phyloP scores from a whole-genome alignment of 2,329 filamentous ascomycete genomes.

The Xylariomycetidae sp. region DNA sequence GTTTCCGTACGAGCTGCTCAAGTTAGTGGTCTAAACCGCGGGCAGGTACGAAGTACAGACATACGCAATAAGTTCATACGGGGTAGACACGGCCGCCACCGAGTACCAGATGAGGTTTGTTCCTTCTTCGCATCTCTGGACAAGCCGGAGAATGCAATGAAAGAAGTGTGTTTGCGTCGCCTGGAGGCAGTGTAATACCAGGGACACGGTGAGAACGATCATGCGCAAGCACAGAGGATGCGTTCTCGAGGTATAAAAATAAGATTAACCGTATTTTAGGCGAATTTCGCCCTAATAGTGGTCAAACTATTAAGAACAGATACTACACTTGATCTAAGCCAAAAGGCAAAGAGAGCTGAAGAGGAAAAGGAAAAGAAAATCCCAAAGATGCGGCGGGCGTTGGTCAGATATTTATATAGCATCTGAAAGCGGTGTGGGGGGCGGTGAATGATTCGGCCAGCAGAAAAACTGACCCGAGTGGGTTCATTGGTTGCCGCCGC shows the following conservation, averaged over 20 bases:
- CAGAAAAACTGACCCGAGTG: too few relatives aligned
- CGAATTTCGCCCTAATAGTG: slow-evolving; percentile 73
- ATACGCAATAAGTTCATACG: too few relatives aligned
- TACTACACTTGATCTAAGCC: slow-evolving; percentile 46
- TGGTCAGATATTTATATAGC: slow-evolving; percentile 10
- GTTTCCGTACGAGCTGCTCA: too few relatives aligned
- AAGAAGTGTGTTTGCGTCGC: slow-evolving; percentile 43
- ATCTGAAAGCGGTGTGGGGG: slow-evolving; percentile 14
- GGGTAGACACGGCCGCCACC: too few relatives aligned
- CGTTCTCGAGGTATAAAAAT: slow-evolving; percentile 60
- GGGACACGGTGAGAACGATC: slow-evolving; percentile 62
- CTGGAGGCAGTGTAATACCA: slow-evolving; percentile 68
- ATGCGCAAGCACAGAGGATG: slow-evolving; percentile 69
- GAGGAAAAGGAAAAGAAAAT: slow-evolving; percentile 20
- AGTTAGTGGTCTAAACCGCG: too few relatives aligned
- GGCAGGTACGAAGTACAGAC: too few relatives aligned
- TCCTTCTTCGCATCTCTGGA: slow-evolving; percentile 52
- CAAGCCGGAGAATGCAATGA: slow-evolving; percentile 53
- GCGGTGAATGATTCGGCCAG: slow-evolving; percentile 16
- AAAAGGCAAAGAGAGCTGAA: slow-evolving; percentile 28
- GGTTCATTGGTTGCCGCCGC: too few relatives aligned
- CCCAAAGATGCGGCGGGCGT: slow-evolving; percentile 3
- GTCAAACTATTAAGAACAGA: slow-evolving; percentile 97
- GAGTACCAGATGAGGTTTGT: too few relatives aligned
- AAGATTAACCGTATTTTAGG: slow-evolving; percentile 72